These are phyloP conservation scores for Amborella trichopoda DNA, from an alignment of 164 flowering plant species.

Conservation along the genomic window DNA sequence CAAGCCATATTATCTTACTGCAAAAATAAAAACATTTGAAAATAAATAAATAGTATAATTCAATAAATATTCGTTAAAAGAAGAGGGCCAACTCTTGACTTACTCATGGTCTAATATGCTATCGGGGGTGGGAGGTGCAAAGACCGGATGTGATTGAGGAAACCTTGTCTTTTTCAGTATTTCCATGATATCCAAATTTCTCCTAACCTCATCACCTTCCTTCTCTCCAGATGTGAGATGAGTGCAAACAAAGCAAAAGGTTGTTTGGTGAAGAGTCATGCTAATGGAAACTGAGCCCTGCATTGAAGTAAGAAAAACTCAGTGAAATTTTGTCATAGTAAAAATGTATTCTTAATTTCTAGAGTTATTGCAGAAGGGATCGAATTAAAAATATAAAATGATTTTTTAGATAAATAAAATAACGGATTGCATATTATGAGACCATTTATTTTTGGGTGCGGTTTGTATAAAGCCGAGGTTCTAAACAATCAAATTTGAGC, in stretches of 20 bases:
- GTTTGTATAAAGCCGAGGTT: too few relatives aligned
- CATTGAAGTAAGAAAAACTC: too few relatives aligned
- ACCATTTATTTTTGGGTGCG: too few relatives aligned
- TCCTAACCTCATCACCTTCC: constrained; percentile 56
- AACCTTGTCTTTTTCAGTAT: constrained; percentile 70
- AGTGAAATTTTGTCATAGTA: too few relatives aligned
- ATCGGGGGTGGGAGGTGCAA: constrained; percentile 25
- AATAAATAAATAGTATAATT: neutral
- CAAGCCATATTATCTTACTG: constrained; percentile 81
- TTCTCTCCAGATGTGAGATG: constrained; percentile 91
- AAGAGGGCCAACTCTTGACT: constrained; percentile 5
- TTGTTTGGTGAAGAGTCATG: constrained; percentile 49
- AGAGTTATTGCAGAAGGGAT: too few relatives aligned
- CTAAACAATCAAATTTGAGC: too few relatives aligned
- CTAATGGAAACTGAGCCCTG: constrained; percentile 88
- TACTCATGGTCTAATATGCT: constrained; percentile 45
- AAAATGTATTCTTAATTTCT: too few relatives aligned
- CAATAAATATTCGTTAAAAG: neutral
- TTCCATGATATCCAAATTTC: constrained; percentile 66
- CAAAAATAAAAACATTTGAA: constrained; percentile 5
- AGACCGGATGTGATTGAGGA: constrained; percentile 19
- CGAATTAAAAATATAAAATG: too few relatives aligned
- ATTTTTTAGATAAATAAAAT: too few relatives aligned
- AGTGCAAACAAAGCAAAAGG: constrained; percentile 73
- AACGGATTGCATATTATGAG: too few relatives aligned